A percentile compares a stretch with the other conserved stretches of the same genome.
Conservation (phyloP, 352 stramenopile genomes). For the Aphanomyces astaci region DNA sequence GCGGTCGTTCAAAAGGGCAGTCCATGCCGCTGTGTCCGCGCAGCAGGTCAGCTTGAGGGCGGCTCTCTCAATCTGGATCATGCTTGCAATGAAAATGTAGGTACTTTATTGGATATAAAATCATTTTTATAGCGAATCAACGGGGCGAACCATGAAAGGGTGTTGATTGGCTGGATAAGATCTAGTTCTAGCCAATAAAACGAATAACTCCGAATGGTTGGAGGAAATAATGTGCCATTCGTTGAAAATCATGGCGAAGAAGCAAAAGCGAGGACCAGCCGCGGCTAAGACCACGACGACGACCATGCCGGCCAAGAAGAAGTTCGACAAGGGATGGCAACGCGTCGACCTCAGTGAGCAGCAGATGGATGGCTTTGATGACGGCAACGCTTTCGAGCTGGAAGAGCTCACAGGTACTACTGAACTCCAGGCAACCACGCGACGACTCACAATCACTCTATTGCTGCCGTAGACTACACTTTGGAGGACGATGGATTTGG, state of each 20-base stretch:
- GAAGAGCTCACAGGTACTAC: slow-evolving; percentile 67
- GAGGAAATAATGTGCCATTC: slow-evolving; percentile 5
- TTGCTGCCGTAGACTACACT: slow-evolving; percentile 37
- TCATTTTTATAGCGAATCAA: not conserved
- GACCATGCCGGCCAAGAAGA: not conserved
- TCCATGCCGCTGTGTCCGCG: not conserved
- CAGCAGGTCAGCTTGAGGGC: not conserved
- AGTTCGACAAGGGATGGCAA: slow-evolving; percentile 35
- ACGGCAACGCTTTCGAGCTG: slow-evolving; percentile 73
- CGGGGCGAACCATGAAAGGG: not conserved
- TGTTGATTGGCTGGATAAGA: slow-evolving; percentile 3
- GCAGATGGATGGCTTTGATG: slow-evolving; percentile 74
- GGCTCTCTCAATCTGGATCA: not conserved
- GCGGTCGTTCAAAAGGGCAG: not conserved
- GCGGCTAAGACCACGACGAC: not conserved
- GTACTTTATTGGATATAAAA: not conserved
- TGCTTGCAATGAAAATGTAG: not conserved
- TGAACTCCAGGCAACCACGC: not conserved
- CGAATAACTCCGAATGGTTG: slow-evolving; percentile 9
- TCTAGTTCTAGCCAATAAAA: slow-evolving; percentile 13
- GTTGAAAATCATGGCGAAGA: slow-evolving; percentile 16
- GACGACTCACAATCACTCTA: not conserved
- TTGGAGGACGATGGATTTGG: slow-evolving; percentile 48
- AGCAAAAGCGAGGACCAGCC: not conserved
- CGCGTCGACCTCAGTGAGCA: slow-evolving; percentile 68